Percentiles rank a stretch among this genome's conserved stretches.
Conservation (phyloP, 2,329 filamentous ascomycete genomes). For the Chrysoporthe deuterocubensis region DNA sequence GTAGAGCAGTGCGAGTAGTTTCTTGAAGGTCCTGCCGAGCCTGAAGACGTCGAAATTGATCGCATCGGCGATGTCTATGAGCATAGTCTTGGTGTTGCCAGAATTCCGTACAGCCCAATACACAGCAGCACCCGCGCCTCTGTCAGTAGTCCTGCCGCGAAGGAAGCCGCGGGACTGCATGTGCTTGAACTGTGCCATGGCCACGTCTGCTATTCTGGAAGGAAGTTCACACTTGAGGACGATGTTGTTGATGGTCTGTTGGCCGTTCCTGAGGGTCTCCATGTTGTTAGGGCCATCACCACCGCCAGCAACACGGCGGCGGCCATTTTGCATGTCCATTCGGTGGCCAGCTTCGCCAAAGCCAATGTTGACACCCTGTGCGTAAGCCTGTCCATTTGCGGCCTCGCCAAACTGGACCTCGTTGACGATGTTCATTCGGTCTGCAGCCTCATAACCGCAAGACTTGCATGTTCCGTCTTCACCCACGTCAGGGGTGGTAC, state of each 20-base stretch:
- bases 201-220: slow-evolving; percentile 48
- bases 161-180: slow-evolving; percentile 64
- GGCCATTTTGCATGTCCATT: slow-evolving; percentile 57
- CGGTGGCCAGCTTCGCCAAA: slow-evolving; percentile 83
- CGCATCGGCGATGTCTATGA: slow-evolving; percentile 93
- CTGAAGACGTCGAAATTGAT: slow-evolving; percentile 86
- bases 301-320: slow-evolving; percentile 54
- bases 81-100: slow-evolving; percentile 81
- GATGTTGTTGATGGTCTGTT: slow-evolving; percentile 14
- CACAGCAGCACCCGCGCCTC: slow-evolving; percentile 87
- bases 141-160: slow-evolving; percentile 82
- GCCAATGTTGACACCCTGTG: slow-evolving; percentile 87
- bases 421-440: slow-evolving; percentile 86
- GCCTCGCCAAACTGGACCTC: slow-evolving; percentile 92
- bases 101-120: slow-evolving; percentile 86
- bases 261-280: slow-evolving; percentile 47
- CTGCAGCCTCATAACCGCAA: slow-evolving; percentile 84
- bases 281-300: slow-evolving; percentile 58
- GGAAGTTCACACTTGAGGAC: slow-evolving; percentile 58
- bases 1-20: slow-evolving; percentile 72
- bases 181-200: slow-evolving; percentile 56
- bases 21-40: slow-evolving; percentile 87
- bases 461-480: slow-evolving; percentile 72
- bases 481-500: slow-evolving; percentile 63
- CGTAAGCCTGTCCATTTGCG: slow-evolving; percentile 81